Evolutionary conservation across 225 moss, liverwort and hornwort species (phyloP).

Genomic region (Marchantia polymorpha): DNA sequence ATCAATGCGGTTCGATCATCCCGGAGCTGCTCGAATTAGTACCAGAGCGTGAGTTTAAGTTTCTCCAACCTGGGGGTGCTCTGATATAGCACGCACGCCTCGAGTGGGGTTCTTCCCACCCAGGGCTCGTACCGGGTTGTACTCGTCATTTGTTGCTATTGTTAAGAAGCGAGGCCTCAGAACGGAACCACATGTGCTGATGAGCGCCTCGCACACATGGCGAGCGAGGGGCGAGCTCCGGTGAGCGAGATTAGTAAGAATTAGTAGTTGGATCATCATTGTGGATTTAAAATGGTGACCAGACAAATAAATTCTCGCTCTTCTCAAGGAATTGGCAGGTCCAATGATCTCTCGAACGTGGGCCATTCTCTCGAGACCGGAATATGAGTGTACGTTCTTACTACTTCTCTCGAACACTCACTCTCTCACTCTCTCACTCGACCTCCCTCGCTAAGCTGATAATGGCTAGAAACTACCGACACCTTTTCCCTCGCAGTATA

Average conservation of each 20-base stretch:
- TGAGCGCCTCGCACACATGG: neutral
- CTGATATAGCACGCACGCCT: neutral
- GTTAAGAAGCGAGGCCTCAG: neutral
- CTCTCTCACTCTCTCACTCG: neutral
- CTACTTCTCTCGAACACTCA: neutral
- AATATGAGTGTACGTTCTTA: conserved; percentile 1
- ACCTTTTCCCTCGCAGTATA: neutral
- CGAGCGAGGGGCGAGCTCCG: neutral
- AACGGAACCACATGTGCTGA: neutral
- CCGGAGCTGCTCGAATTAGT: neutral
- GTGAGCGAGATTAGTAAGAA: conserved; percentile 3
- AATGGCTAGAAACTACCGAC: neutral
- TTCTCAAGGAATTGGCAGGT: conserved; percentile 4
- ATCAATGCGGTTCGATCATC: neutral
- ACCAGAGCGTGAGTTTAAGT: neutral
- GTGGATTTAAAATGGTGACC: neutral
- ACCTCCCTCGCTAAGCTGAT: neutral
- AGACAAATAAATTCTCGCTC: neutral
- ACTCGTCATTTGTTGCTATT: neutral
- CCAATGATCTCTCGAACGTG: neutral
- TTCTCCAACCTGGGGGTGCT: neutral
- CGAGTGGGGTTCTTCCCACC: neutral
- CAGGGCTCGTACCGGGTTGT: neutral
- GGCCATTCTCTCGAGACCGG: neutral
- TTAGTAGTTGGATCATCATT: conserved; percentile 2